Evolutionary conservation across 306 rosid species (phyloP), one percentile per base, ranked within the genome.

Genomic region (Styphnolobium japonicum): DNA sequence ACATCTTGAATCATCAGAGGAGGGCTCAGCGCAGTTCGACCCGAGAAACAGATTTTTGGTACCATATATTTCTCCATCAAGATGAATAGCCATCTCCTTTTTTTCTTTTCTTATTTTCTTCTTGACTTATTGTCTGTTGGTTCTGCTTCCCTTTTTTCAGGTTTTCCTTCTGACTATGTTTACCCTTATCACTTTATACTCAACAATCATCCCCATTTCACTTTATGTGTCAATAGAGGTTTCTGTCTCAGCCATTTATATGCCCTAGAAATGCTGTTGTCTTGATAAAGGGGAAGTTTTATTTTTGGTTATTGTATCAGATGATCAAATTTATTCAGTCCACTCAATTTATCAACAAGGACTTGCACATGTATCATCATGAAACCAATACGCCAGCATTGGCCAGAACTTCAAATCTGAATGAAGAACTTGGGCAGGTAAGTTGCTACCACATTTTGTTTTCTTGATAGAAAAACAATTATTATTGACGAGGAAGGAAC

Each of bases 351-450:
- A 95, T 95, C 87, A 93, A 95, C 82, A 95, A 93, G 86, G 99
- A 95, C 83, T 84, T 93, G 80, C 81, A 76, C 58, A 95, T 95
- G 99, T 95, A 87, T 83, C 99, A 95, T 71, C 82, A 9, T 22
- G 99, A 95, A 65, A 90, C 90, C 78, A 91, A 95, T 62, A 95
- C 99, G 68, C 98, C 99, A 33, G 99, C 98, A 42, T 81, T 91
- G 91, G 99, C 99, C 74, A 89, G 99, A 85, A 95, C 99, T 57
- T 95, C 99, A 45, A 95, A 95, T 88, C 84, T 95, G 90, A 95
- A 95, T 82, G 98, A 95, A 86, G 98, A 95, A 89, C 94, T 95
- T 64, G 98, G 98, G 43, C 98, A 95, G 98, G 98, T 92, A 84
- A 66, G 75, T 48, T 73, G 71, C 66, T 73, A 16, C 53, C 10